Percentiles rank a stretch among this genome's conserved stretches.
phyloP scores from a whole-genome alignment of 2,329 filamentous ascomycete species.

The Celoporthe dispersa region DNA sequence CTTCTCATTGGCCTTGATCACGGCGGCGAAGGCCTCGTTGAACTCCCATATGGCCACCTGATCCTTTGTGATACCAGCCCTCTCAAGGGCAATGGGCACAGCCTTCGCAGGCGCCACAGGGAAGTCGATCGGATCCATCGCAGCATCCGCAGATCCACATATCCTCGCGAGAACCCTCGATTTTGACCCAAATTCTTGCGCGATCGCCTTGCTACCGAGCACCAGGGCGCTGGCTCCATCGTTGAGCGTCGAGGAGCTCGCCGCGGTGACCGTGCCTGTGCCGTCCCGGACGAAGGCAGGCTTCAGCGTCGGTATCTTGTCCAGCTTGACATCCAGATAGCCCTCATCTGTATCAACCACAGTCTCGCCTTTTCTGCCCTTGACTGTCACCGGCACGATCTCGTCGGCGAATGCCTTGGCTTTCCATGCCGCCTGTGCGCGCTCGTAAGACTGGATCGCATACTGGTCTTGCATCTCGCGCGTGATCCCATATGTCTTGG shows the following conservation, averaged over 20 bases:
- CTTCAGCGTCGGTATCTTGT: slow-evolving; percentile 85
- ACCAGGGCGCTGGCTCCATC: slow-evolving; percentile 93
- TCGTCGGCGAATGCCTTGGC: slow-evolving; percentile 84
- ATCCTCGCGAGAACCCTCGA: slow-evolving; percentile 88
- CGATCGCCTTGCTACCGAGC: slow-evolving; percentile 78
- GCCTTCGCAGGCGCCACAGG: slow-evolving; percentile 90
- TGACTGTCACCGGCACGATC: slow-evolving; percentile 84
- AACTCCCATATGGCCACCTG: slow-evolving; percentile 97
- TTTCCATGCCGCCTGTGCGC: slow-evolving; percentile 89
- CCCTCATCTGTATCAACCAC: slow-evolving; percentile 85
- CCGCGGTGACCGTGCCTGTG: slow-evolving; percentile 88
- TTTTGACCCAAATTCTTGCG: slow-evolving; percentile 75
- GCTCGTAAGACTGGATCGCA: slow-evolving; percentile 85
- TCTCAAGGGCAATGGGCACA: slow-evolving; percentile 84
- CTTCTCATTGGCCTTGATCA: slow-evolving; percentile 94
- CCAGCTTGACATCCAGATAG: slow-evolving; percentile 82
- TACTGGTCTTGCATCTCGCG: slow-evolving; percentile 90
- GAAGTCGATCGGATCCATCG: slow-evolving; percentile 91
- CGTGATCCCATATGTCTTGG: slow-evolving; percentile 81
- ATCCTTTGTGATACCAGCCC: slow-evolving; percentile 87
- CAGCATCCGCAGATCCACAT: slow-evolving; percentile 84
- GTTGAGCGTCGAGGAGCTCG: slow-evolving; percentile 92
- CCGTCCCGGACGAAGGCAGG: slow-evolving; percentile 88
- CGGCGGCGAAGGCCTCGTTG: slow-evolving; percentile 96
- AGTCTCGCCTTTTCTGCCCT: slow-evolving; percentile 80